phyloP scores from a whole-genome alignment of 257 asterid genomes.

The Echium plantagineum region DNA sequence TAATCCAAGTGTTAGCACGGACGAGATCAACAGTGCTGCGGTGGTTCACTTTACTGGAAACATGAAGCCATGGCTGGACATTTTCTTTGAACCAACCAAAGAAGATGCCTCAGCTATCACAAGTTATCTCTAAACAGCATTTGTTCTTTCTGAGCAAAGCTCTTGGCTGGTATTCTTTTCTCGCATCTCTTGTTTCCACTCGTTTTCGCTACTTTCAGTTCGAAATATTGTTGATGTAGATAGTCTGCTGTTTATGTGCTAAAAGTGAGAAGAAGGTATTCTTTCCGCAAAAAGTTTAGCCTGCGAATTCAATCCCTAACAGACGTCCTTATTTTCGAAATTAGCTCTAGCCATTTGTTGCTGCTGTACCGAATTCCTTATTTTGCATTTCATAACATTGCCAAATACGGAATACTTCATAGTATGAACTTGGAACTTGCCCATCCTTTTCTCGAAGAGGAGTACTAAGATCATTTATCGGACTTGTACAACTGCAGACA shows the following conservation, averaged over 20 bases:
- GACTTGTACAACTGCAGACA: no score
- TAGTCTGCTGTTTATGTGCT: conserved; percentile 14
- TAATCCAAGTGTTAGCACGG: conserved; percentile 93
- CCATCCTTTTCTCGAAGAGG: no score
- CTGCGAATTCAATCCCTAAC: no score
- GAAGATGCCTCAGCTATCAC: conserved; percentile 9
- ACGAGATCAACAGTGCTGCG: conserved; percentile 82
- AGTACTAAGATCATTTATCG: no score
- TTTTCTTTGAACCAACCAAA: conserved; percentile 61
- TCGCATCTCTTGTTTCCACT: conserved; percentile 7
- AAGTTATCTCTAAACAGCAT: conserved; percentile 14
- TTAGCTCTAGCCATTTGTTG: no score
- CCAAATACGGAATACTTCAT: no score
- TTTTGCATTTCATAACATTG: no score
- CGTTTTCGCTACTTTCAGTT: not conserved
- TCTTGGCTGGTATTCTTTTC: conserved; percentile 20
- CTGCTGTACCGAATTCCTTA: no score
- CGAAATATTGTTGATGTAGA: conserved; percentile 19
- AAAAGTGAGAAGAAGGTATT: not conserved
- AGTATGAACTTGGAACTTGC: no score
- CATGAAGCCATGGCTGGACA: conserved; percentile 99
- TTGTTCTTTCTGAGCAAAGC: conserved; percentile 31
- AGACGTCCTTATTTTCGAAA: no score
- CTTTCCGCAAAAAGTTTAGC: no score
- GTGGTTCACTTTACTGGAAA: conserved; percentile 92